Base-by-base conservation (phyloP, 805 yeast genomes). In the Saccharomycopsis microspora region DNA sequence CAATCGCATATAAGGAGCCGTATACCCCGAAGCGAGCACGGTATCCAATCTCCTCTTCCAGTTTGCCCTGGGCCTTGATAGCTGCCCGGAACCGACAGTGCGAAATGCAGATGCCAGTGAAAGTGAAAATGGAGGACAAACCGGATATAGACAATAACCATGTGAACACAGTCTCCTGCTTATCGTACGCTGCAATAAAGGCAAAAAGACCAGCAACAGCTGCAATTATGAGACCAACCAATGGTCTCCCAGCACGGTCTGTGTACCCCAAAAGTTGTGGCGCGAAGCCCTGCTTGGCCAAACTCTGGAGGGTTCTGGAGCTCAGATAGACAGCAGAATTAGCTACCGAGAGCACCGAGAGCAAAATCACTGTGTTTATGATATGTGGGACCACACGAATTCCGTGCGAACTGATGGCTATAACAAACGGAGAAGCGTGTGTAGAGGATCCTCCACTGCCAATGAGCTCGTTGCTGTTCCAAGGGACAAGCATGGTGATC, bases 341-440 rank as follows among this genome's bases (percentile, higher is more conserved):
- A 55, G 87, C 88, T 46, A 82, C 89, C 5, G 88, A 82, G 47
- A 81, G 63, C 31, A 83, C 86, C 3, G 89, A 80, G 49, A 82
- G 63, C 65, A 83, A 67, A 55, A 83, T 81, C 40, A 82, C 86
- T 27, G 78, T 85, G 60, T 83, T 83, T 68, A 83, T 80, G 53
- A 83, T 75, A 45, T 80, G 45, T 9, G 45, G 39, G n/a, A 42
- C 39, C 6, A 42, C 45, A 33, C 33, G 32, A 11, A 42, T 11
- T 56, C 82, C 81, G 32, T 76, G 83, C 46, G 71, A 65, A 32
- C 71, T 66, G 48, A 82, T 75, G 39, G 89, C 87, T 62, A 82
- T 72, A 55, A 82, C 89, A 59, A 82, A 82, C 30, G 90, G 90
- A 11, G 89, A 82, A 32, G 85, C 80, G 36, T 63, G 65, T 32